A percentile compares a stretch with the other conserved stretches of the same genome.
phyloP scores from a whole-genome alignment of 2,329 filamentous ascomycete genomes.

The Domatiomyces catenatus region DNA sequence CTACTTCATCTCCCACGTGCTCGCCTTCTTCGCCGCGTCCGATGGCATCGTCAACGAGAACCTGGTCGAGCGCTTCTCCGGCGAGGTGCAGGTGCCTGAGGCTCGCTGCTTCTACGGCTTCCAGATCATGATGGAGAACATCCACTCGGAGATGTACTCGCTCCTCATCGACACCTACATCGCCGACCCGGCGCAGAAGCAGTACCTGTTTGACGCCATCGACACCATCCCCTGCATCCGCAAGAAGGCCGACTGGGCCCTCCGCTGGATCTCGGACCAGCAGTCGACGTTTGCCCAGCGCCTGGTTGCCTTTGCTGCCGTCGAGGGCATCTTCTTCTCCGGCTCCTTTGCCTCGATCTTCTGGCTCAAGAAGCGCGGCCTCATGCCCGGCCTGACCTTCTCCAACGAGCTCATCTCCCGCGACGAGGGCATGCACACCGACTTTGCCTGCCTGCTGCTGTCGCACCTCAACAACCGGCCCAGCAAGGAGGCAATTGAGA shows the following conservation, averaged over 20 bases:
- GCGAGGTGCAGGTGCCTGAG: slow-evolving; percentile 92
- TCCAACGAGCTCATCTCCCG: slow-evolving; percentile 99
- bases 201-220: slow-evolving; percentile 94
- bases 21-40: slow-evolving; percentile 97
- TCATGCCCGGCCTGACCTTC: slow-evolving; percentile 97
- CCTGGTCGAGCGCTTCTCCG: slow-evolving; percentile 91
- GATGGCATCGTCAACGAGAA: slow-evolving; percentile 99
- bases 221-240: slow-evolving; percentile 97
- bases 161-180: slow-evolving; percentile 98
- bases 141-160: slow-evolving; percentile 98
- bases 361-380: slow-evolving; percentile 99
- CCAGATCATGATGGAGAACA: slow-evolving; percentile 99
- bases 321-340: slow-evolving; percentile 99
- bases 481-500: slow-evolving; percentile 60
- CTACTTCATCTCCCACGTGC: slow-evolving; percentile 95
- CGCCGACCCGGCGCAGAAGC: slow-evolving; percentile 88
- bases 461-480: slow-evolving; percentile 93
- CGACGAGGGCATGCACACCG: slow-evolving; percentile 97
- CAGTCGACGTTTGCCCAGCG: slow-evolving; percentile 90
- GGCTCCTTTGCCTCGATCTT: slow-evolving; percentile 98
- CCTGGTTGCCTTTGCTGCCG: slow-evolving; percentile 88
- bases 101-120: slow-evolving; percentile 99
- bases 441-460: slow-evolving; percentile 95
- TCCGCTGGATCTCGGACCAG: slow-evolving; percentile 86
- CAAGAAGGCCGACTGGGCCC: slow-evolving; percentile 97